A percentile compares a stretch with the other conserved stretches of the same genome.
phyloP scores from a whole-genome alignment of 345 rosid species.

The Lepidium didymum region DNA sequence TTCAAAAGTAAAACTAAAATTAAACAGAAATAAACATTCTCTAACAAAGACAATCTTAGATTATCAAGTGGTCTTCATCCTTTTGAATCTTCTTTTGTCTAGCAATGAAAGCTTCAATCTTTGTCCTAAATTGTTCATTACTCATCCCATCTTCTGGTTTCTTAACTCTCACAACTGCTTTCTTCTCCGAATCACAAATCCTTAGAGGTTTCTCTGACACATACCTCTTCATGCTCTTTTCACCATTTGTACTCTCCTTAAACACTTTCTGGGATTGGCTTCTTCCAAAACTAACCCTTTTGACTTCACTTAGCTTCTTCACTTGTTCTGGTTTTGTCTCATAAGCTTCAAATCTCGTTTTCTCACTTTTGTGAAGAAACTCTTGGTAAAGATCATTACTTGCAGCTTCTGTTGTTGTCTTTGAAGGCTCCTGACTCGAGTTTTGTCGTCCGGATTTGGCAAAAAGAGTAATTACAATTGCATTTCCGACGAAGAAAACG shows the following conservation, averaged over 20 bases:
- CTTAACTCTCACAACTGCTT: constrained; percentile 17
- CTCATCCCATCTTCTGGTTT: constrained; percentile 58
- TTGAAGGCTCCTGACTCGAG: constrained; percentile 33
- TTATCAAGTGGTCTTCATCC: constrained; percentile 47
- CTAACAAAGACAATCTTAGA: constrained; percentile 10
- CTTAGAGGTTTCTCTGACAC: constrained; percentile 39
- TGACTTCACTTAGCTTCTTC: constrained; percentile 11
- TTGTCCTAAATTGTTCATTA: constrained; percentile 60
- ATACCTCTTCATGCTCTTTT: constrained; percentile 34
- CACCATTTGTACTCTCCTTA: constrained; percentile 6
- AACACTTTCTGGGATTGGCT: constrained; percentile 48
- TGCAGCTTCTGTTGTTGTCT: constrained; percentile 18
- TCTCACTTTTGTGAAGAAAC: constrained; percentile 39
- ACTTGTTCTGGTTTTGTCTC: constrained; percentile 4
- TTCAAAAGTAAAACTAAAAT: neutral
- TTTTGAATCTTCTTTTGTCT: constrained; percentile 64
- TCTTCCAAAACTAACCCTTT: constrained; percentile 34
- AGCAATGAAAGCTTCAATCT: constrained; percentile 68
- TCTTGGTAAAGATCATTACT: constrained; percentile 40
- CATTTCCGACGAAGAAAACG: constrained; percentile 73
- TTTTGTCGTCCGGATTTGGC: constrained; percentile 51
- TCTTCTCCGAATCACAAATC: constrained; percentile 23
- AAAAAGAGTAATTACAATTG: constrained; percentile 62
- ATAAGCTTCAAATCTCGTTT: constrained; percentile 18
- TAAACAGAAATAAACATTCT: neutral